phyloP scores from a whole-genome alignment of 31 red algal genomes.

The Endocladia muricata region DNA sequence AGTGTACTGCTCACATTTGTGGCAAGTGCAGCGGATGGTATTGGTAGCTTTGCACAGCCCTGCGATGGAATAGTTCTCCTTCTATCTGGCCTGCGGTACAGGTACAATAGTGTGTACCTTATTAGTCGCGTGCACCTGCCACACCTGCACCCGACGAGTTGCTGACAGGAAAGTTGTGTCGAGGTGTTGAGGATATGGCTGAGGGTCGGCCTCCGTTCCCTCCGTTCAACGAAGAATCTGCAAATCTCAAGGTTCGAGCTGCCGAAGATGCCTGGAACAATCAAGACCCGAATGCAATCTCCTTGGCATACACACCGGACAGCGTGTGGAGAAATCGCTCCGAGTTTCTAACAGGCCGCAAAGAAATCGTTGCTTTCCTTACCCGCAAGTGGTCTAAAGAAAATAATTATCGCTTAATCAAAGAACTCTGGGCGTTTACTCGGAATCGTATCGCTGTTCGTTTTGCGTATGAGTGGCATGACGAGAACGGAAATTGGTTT shows the following conservation, averaged over 20 bases:
- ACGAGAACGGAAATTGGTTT: constrained; percentile 36
- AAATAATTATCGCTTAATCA: constrained; percentile 42
- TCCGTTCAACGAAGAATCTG: constrained; percentile 39
- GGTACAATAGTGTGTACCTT: too few relatives aligned
- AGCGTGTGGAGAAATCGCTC: constrained; percentile 63
- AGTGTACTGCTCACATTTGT: too few relatives aligned
- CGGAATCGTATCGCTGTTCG: constrained; percentile 66
- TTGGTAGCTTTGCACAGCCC: too few relatives aligned
- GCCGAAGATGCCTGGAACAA: constrained; percentile 76
- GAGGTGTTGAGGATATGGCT: too few relatives aligned
- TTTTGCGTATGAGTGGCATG: constrained; percentile 69
- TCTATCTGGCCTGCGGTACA: too few relatives aligned
- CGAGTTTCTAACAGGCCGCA: constrained; percentile 49
- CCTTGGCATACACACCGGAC: constrained; percentile 56
- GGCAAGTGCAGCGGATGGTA: too few relatives aligned
- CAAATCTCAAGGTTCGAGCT: constrained; percentile 33
- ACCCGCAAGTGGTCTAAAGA: constrained; percentile 68
- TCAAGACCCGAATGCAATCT: constrained; percentile 36
- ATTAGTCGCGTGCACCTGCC: too few relatives aligned
- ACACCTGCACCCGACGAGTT: too few relatives aligned
- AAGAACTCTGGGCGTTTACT: constrained; percentile 53
- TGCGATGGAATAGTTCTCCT: too few relatives aligned
- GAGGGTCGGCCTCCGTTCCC: constrained; percentile 25
- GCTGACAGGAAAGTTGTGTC: too few relatives aligned
- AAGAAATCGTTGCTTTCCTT: constrained; percentile 43